phyloP scores from a whole-genome alignment of 768 basidiomycete genomes.

The Boletellus ananas region DNA sequence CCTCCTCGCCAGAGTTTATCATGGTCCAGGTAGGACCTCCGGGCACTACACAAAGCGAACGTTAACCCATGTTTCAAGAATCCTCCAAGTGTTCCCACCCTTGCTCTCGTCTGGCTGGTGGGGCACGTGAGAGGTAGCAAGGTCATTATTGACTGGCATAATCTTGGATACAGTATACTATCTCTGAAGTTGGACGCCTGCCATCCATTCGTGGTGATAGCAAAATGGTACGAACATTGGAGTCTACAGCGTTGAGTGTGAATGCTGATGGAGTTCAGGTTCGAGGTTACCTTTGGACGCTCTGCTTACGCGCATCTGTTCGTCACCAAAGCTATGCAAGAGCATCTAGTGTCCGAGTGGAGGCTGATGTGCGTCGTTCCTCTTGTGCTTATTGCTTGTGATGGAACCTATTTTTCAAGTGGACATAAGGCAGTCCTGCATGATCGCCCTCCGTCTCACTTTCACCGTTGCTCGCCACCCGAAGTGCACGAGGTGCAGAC shows the following conservation, averaged over 20 bases:
- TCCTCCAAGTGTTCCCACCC: conserved; percentile 93
- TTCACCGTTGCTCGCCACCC: conserved; percentile 63
- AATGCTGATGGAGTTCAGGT: conserved; percentile 46
- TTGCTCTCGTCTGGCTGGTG: conserved; percentile 79
- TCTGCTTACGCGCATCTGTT: conserved; percentile 87
- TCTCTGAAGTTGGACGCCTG: conserved; percentile 69
- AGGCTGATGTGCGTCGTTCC: conserved; percentile 57
- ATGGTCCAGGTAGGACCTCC: conserved; percentile 73
- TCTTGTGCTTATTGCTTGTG: neutral
- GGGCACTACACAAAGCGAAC: neutral
- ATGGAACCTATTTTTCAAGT: conserved; percentile 39
- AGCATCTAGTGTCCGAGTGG: conserved; percentile 69
- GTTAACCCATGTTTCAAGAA: conserved; percentile 52
- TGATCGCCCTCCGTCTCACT: conserved; percentile 86
- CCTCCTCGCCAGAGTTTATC: conserved; percentile 74
- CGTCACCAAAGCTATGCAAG: conserved; percentile 85
- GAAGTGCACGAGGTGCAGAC: conserved; percentile 71
- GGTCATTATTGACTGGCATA: conserved; percentile 99
- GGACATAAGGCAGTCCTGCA: conserved; percentile 77
- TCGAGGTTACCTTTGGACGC: conserved; percentile 78
- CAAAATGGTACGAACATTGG: conserved; percentile 56
- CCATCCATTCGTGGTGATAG: conserved; percentile 69
- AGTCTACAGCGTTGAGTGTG: neutral
- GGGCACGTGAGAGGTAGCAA: conserved; percentile 67
- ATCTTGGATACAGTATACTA: conserved; percentile 91